A percentile compares a stretch with the other conserved stretches of the same genome.
These are phyloP conservation scores for Candida anglica DNA, from an alignment of 805 yeast species.

Conservation along the genomic window DNA sequence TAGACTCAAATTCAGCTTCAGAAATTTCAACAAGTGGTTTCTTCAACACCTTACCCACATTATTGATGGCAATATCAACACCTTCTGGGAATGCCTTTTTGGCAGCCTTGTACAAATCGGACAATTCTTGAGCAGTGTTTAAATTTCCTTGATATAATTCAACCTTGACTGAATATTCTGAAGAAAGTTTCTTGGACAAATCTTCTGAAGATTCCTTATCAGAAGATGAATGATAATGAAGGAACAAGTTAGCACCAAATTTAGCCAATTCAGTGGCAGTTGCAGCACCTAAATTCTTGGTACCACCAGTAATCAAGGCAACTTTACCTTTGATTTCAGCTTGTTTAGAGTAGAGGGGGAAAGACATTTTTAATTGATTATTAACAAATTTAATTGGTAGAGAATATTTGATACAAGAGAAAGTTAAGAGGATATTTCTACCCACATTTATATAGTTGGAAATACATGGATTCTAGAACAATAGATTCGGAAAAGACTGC, in stretches of 20 bases:
- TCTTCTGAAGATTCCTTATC: constrained; percentile 32
- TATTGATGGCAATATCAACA: constrained; percentile 62
- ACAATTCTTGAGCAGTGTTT: constrained; percentile 36
- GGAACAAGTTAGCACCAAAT: constrained; percentile 48
- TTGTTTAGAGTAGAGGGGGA: constrained; percentile 6
- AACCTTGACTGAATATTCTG: constrained; percentile 38
- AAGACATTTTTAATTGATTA: constrained; percentile 7
- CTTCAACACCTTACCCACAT: constrained; percentile 64
- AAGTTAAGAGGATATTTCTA: neutral
- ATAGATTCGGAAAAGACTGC: no score
- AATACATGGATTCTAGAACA: no score
- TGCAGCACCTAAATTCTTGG: constrained; percentile 55
- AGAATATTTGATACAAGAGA: no score
- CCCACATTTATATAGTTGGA: no score
- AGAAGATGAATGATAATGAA: constrained; percentile 50
- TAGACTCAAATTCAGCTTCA: constrained; percentile 51
- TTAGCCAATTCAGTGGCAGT: constrained; percentile 53
- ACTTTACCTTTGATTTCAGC: constrained; percentile 38
- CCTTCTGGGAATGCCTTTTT: constrained; percentile 40
- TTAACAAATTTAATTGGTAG: neutral
- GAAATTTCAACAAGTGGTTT: constrained; percentile 51
- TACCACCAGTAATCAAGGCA: constrained; percentile 58
- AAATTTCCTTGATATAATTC: constrained; percentile 40
- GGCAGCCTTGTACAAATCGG: constrained; percentile 44
- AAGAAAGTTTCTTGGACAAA: constrained; percentile 32